These are phyloP conservation scores for Dillenia suffruticosa DNA, from an alignment of 164 flowering plant species.

Conservation along the genomic window DNA sequence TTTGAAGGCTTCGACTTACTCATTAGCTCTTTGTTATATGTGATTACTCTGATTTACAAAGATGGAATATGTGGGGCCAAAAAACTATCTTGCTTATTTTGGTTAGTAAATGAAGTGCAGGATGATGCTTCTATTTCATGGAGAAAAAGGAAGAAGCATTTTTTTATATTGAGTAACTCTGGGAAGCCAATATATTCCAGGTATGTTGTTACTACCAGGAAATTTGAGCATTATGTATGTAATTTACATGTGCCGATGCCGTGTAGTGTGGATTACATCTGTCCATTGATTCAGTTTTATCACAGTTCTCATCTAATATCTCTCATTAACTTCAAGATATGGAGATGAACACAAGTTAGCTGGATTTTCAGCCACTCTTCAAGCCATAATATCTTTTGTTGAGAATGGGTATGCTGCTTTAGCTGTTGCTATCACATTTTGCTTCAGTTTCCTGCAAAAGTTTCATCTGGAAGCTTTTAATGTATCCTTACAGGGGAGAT, in stretches of 20 bases:
- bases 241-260: background rate
- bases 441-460: background rate
- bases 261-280: background rate
- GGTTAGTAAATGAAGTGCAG: constrained; percentile 53
- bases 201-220: constrained; percentile 26
- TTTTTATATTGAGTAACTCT: constrained; percentile 82
- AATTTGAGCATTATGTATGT: constrained; percentile 1
- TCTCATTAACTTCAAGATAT: constrained; percentile 44
- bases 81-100: constrained; percentile 2
- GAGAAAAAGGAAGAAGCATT: constrained; percentile 98
- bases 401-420: constrained; percentile 76
- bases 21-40: too few species aligned
- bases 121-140: constrained; percentile 97
- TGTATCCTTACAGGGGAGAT: constrained; percentile 67
- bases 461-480: background rate
- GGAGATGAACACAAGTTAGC: constrained; percentile 98
- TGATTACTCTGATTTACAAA: too few species aligned
- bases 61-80: too few species aligned
- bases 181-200: constrained; percentile 98
- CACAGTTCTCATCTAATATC: background rate
- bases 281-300: background rate
- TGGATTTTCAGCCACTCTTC: constrained; percentile 96
- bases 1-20: too few species aligned
- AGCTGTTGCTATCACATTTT: background rate
- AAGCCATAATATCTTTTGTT: constrained; percentile 97